Evolutionary conservation across 2,329 filamentous ascomycete species (phyloP).

Genomic region (Sclerotinia sclerotiorum): DNA sequence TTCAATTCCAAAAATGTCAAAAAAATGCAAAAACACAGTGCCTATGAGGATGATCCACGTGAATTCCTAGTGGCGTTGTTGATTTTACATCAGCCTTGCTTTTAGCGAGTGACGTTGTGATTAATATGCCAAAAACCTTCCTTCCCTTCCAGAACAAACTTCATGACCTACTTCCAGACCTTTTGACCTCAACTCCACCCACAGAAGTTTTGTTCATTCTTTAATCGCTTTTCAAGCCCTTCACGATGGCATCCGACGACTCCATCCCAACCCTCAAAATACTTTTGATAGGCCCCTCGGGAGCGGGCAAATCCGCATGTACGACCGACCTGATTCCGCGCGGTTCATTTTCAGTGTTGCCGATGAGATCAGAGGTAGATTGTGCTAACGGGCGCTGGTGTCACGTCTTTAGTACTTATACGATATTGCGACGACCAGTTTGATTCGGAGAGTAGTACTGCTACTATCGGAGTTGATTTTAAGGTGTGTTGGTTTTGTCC

Average conservation of each 20-base stretch:
- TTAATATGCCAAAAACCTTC: neutral
- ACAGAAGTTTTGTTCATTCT: neutral
- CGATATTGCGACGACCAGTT: constrained; percentile 59
- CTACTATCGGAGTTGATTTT: constrained; percentile 59
- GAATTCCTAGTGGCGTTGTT: constrained; percentile 10
- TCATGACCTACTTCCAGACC: neutral
- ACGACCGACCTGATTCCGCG: neutral
- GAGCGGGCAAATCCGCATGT: constrained; percentile 55
- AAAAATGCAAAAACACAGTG: constrained; percentile 31
- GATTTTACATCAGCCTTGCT: constrained; percentile 15
- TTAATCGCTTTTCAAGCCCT: neutral
- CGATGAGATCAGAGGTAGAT: neutral
- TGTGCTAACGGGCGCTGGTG: constrained; percentile 2
- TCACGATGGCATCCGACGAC: constrained; percentile 48
- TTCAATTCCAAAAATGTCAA: constrained; percentile 27
- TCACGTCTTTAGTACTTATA: constrained; percentile 47
- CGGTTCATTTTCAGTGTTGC: constrained; percentile 22
- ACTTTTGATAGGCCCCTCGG: constrained; percentile 55
- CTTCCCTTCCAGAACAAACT: neutral
- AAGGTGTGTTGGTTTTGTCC: constrained; percentile 44
- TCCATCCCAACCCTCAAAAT: constrained; percentile 53
- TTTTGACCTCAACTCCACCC: neutral
- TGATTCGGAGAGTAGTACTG: constrained; percentile 53
- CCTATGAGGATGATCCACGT: constrained; percentile 17
- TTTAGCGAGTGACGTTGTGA: constrained; percentile 27